Conservation (phyloP, 768 basidiomycete genomes). For the Mycena olivaceomarginata region DNA sequence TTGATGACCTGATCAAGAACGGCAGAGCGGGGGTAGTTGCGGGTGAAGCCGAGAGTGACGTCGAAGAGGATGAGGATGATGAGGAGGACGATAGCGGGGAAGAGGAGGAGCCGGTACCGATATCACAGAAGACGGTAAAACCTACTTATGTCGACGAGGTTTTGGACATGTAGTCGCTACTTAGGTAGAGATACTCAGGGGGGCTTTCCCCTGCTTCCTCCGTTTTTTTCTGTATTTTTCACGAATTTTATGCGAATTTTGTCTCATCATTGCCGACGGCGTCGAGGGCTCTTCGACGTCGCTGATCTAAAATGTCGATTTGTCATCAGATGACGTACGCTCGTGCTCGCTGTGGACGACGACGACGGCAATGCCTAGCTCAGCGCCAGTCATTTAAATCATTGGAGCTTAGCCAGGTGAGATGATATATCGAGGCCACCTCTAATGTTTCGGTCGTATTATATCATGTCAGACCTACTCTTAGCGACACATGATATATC, state of each 20-base stretch:
- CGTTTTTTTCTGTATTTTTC: not conserved
- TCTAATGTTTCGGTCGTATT: no score
- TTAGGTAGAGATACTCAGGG: no score
- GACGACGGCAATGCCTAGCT: not conserved
- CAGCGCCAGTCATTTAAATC: not conserved
- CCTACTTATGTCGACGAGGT: slow-evolving; percentile 6
- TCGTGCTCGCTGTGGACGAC: not conserved
- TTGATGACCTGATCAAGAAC: not conserved
- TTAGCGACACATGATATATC: no score
- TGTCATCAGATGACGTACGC: not conserved
- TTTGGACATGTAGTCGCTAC: not conserved
- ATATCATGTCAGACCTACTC: no score
- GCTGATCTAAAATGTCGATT: no score
- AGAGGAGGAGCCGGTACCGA: slow-evolving; percentile 3
- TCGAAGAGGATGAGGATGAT: not conserved
- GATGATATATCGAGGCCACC: not conserved
- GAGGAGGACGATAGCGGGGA: not conserved
- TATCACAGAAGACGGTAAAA: not conserved
- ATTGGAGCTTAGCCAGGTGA: not conserved
- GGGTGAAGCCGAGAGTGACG: not conserved
- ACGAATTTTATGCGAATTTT: not conserved
- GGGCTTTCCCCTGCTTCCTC: not conserved
- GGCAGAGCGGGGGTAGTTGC: not conserved
- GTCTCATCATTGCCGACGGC: no score
- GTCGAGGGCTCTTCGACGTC: no score